Evolutionary conservation across 805 yeast genomes (phyloP).

Genomic region (Starmerella etchellsii): DNA sequence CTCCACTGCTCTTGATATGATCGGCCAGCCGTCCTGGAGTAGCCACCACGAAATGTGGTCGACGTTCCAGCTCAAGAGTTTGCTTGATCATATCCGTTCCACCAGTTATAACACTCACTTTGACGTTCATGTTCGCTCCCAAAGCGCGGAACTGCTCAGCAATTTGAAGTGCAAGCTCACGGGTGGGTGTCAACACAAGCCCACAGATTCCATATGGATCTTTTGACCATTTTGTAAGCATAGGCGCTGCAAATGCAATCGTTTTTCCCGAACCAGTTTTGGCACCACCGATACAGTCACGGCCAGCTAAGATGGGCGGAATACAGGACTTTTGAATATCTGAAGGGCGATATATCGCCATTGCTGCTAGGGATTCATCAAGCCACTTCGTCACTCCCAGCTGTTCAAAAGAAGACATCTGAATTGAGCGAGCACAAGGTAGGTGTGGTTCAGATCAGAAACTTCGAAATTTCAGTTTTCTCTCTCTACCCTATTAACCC

Average conservation of each 20-base stretch:
- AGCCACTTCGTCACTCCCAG: conserved; percentile 84
- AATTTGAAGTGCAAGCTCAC: conserved; percentile 91
- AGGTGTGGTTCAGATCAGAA: neutral
- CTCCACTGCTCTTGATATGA: conserved; percentile 77
- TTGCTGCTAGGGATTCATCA: conserved; percentile 59
- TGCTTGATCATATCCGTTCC: conserved; percentile 92
- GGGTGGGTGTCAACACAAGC: conserved; percentile 67
- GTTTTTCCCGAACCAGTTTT: conserved; percentile 98
- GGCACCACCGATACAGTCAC: conserved; percentile 96
- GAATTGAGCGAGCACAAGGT: too few species aligned
- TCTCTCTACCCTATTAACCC: neutral
- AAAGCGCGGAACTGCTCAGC: conserved; percentile 93
- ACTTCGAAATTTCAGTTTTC: neutral
- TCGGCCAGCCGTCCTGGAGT: conserved; percentile 96
- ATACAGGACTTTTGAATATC: conserved; percentile 79
- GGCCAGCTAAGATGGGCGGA: conserved; percentile 69
- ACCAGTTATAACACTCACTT: conserved; percentile 78
- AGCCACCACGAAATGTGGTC: conserved; percentile 91
- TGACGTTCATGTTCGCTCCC: conserved; percentile 78
- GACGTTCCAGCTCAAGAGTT: conserved; percentile 61
- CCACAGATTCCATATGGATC: conserved; percentile 93
- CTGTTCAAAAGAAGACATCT: conserved; percentile 35
- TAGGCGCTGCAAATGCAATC: conserved; percentile 95
- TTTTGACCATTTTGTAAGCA: conserved; percentile 85
- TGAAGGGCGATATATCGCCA: conserved; percentile 77